These are phyloP conservation scores for Auricularia heimuer DNA, from an alignment of 768 basidiomycete genomes.

Conservation along the genomic window DNA sequence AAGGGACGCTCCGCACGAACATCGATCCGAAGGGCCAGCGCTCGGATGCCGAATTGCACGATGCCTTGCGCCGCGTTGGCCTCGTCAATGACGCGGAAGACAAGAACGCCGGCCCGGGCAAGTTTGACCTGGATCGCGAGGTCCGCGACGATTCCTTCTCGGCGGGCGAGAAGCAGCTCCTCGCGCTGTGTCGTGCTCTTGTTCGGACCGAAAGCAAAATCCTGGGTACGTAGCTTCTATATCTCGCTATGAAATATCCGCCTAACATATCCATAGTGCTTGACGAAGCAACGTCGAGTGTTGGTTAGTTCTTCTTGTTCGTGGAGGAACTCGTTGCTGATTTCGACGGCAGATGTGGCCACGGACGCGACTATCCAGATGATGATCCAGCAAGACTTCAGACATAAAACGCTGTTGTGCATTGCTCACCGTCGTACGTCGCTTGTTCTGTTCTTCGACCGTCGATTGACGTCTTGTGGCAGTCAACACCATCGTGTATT, in stretches of 20 bases:
- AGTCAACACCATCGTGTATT: slow-evolving; percentile 34
- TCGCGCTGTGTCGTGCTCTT: slow-evolving; percentile 51
- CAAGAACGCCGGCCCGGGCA: not conserved
- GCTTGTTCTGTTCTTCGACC: slow-evolving; percentile 12
- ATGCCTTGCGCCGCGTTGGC: not conserved
- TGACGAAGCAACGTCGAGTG: slow-evolving; percentile 54
- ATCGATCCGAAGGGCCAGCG: not conserved
- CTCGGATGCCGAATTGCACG: not conserved
- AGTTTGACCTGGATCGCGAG: not conserved
- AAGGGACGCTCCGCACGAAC: not conserved
- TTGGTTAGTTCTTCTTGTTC: slow-evolving; percentile 20
- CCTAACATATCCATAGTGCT: not conserved
- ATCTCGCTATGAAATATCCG: slow-evolving; percentile 29
- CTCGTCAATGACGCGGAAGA: not conserved
- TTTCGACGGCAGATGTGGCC: slow-evolving; percentile 30
- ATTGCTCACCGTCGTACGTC: slow-evolving; percentile 43
- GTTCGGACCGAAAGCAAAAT: slow-evolving; percentile 47
- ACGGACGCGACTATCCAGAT: slow-evolving; percentile 52
- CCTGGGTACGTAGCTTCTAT: slow-evolving; percentile 20
- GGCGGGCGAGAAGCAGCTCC: slow-evolving; percentile 56
- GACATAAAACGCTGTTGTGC: slow-evolving; percentile 41
- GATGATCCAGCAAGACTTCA: slow-evolving; percentile 56
- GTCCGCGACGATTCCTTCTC: slow-evolving; percentile 27
- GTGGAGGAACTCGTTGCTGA: not conserved
- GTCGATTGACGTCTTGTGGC: slow-evolving; percentile 2